Conservation (phyloP, 2,329 filamentous ascomycete species). For the Volutella citrinella region DNA sequence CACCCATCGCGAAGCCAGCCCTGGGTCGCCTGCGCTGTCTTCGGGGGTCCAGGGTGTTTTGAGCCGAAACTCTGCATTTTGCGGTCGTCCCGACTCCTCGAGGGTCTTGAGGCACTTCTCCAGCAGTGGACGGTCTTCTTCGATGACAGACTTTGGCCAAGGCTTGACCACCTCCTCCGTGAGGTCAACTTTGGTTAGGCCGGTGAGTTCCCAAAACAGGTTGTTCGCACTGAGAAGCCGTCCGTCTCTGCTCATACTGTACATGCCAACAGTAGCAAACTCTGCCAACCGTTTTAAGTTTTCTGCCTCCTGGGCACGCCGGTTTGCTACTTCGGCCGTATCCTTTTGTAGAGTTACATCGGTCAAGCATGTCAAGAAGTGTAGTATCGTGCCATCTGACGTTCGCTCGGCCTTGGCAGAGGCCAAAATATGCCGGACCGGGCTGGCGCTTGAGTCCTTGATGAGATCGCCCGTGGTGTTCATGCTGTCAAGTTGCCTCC, state of each 20-base stretch:
- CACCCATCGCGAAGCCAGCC: conserved; percentile 46
- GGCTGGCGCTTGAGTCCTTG: conserved; percentile 25
- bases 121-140: conserved; percentile 42
- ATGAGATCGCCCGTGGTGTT: conserved; percentile 16
- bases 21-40: conserved; percentile 41
- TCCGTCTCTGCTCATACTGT: conserved; percentile 50
- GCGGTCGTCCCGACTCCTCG: conserved; percentile 37
- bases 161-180: conserved; percentile 37
- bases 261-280: conserved; percentile 53
- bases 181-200: conserved; percentile 42
- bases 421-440: conserved; percentile 44
- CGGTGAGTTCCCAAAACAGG: conserved; percentile 51
- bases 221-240: conserved; percentile 50
- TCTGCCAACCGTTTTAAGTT: conserved; percentile 54
- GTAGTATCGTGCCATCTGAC: conserved; percentile 40
- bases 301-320: conserved; percentile 48
- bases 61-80: conserved; percentile 47
- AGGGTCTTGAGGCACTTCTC: conserved; percentile 39
- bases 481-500: conserved; percentile 5
- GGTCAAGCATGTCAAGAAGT: conserved; percentile 47
- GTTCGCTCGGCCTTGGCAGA: conserved; percentile 46
- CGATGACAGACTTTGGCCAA: conserved; percentile 42
- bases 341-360: conserved; percentile 50
- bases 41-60: conserved; percentile 45
- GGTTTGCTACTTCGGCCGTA: conserved; percentile 46